These are phyloP conservation scores for Dendrobium nobile DNA, from an alignment of 106 monocot genomes.

Conservation along the genomic window DNA sequence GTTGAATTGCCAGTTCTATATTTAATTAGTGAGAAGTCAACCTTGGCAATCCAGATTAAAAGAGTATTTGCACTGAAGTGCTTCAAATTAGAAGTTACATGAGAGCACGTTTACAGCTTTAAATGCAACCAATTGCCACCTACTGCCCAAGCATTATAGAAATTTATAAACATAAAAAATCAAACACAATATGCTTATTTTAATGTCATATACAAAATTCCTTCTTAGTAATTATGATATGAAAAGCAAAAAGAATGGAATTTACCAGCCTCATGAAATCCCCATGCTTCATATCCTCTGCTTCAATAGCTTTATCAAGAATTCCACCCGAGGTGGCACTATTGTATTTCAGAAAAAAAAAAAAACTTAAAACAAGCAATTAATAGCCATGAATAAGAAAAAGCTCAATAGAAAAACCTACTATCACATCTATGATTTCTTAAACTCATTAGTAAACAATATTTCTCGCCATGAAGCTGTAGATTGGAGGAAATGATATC, in stretches of 20 bases:
- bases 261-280: slow-evolving; percentile 78
- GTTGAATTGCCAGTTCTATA: too few relatives aligned
- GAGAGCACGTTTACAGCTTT: background rate
- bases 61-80: background rate
- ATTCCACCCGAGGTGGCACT: slow-evolving; percentile 87
- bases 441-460: background rate
- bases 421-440: background rate
- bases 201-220: background rate
- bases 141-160: background rate
- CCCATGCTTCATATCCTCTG: slow-evolving; percentile 83
- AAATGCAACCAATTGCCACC: background rate
- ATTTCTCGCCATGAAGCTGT: background rate
- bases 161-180: background rate
- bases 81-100: background rate
- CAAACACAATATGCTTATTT: background rate
- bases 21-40: too few relatives aligned
- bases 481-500: background rate
- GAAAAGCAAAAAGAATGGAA: background rate
- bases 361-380: background rate
- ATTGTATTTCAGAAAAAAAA: background rate
- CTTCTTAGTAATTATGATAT: background rate
- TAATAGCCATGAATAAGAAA: background rate
- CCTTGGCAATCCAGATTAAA: background rate
- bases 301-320: slow-evolving; percentile 88
- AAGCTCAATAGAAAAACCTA: too few relatives aligned